Percentiles rank a stretch among this genome's conserved stretches.
Conservation (phyloP, 2,329 filamentous ascomycete species). For the Fusarium redolens region DNA sequence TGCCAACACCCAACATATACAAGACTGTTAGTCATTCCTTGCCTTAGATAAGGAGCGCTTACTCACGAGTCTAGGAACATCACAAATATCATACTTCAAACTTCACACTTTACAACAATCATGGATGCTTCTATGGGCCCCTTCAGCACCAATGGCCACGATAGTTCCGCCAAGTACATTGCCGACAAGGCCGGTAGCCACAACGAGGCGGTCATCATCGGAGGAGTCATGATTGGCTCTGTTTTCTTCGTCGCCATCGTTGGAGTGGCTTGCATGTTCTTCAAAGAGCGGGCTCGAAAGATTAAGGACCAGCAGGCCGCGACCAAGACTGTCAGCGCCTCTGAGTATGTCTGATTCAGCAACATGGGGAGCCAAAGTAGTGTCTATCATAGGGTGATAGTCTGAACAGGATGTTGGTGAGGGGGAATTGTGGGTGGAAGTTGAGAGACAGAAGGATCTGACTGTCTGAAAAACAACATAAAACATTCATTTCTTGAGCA, state of each 20-base stretch:
- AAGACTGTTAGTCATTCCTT: constrained; percentile 1
- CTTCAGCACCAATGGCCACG: not conserved
- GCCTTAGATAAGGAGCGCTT: not conserved
- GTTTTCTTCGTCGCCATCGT: constrained; percentile 13
- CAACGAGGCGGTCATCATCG: constrained; percentile 19
- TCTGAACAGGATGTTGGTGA: not conserved
- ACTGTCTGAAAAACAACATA: not conserved
- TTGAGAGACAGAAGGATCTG: not conserved
- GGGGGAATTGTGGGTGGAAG: not conserved
- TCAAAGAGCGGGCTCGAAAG: constrained; percentile 3
- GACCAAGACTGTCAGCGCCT: constrained; percentile 2
- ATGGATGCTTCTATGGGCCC: constrained; percentile 25
- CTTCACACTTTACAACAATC: not conserved
- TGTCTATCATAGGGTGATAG: not conserved
- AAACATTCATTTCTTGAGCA: not conserved
- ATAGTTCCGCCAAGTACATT: not conserved
- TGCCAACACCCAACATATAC: not conserved
- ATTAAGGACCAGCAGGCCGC: constrained; percentile 2
- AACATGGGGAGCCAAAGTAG: too few species aligned
- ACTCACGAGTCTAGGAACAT: not conserved
- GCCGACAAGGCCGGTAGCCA: not conserved
- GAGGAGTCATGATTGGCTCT: constrained; percentile 4
- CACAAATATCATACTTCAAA: not conserved
- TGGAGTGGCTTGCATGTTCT: constrained; percentile 16
- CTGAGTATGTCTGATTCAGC: constrained; percentile 3